Evolutionary conservation across 192 early-diverging fungal genomes (phyloP), one percentile per base, ranked within the genome.

Genomic region (Entomortierella parvispora): DNA sequence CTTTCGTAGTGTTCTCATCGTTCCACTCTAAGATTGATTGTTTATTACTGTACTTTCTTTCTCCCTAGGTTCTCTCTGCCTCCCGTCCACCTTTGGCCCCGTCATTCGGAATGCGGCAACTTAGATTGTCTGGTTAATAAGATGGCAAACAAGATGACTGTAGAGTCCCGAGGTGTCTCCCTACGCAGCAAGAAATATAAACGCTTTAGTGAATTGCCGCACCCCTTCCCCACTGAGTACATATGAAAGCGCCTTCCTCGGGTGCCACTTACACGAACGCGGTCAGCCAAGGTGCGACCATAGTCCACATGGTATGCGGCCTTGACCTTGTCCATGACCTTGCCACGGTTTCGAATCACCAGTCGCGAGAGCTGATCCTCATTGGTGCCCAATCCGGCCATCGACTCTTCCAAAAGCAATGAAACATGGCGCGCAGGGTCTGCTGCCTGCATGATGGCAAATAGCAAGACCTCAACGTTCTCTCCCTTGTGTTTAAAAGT

Each of bases 41-140:
- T n/a, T n/a, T n/a, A n/a, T n/a, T n/a, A n/a, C n/a, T n/a, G n/a
- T n/a, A n/a, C n/a, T n/a, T n/a, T n/a, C n/a, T n/a, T n/a, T n/a
- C n/a, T n/a, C n/a, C n/a, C n/a, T n/a, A n/a, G n/a, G n/a, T n/a
- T n/a, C n/a, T n/a, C n/a, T n/a, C n/a, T n/a, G n/a, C n/a, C n/a
- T n/a, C n/a, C n/a, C n/a, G n/a, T n/a, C n/a, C n/a, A n/a, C n/a
- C n/a, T n/a, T n/a, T n/a, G n/a, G n/a, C n/a, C n/a, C n/a, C n/a
- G n/a, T n/a, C n/a, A n/a, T n/a, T n/a, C n/a, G n/a, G n/a, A n/a
- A n/a, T n/a, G n/a, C n/a, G n/a, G n/a, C n/a, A n/a, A n/a, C n/a
- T 64, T 77, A 77, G 26, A 77, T 77, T 10, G 74, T 77, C 55
- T 77, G 74, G 66, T 77, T 62, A 31, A 77, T 77, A 59, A 77